A percentile compares a stretch with the other conserved stretches of the same genome.
Conservation (phyloP, 2,329 filamentous ascomycete species). For the Alternaria burnsii region DNA sequence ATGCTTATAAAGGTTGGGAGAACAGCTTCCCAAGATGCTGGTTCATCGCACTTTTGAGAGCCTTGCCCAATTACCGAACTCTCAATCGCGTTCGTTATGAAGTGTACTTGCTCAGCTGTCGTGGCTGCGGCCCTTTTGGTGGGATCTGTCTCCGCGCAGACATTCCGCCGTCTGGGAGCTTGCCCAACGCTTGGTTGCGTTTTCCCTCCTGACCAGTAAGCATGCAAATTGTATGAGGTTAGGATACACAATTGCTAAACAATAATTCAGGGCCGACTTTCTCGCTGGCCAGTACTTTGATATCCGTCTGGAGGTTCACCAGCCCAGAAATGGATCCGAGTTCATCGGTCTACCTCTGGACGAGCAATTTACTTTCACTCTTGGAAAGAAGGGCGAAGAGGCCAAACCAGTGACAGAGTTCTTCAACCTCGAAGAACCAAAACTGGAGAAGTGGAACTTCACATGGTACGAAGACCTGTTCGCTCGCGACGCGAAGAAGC, state of each 20-base stretch:
- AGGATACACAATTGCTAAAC: constrained; percentile 11
- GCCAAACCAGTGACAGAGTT: constrained; percentile 68
- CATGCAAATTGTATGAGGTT: constrained; percentile 10
- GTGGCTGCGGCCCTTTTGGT: constrained; percentile 41
- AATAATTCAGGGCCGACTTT: constrained; percentile 70
- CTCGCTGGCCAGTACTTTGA: constrained; percentile 85
- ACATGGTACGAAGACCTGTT: constrained; percentile 86
- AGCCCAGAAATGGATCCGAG: constrained; percentile 82
- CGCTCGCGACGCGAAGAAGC: constrained; percentile 72
- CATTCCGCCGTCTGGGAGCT: constrained; percentile 64
- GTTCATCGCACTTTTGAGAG: constrained; percentile 32
- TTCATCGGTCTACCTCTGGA: constrained; percentile 76
- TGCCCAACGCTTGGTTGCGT: constrained; percentile 65
- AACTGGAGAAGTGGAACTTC: constrained; percentile 83
- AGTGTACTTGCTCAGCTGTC: constrained; percentile 38
- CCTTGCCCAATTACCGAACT: constrained; percentile 19
- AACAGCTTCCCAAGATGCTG: constrained; percentile 22
- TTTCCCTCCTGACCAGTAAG: constrained; percentile 66
- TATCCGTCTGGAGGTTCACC: constrained; percentile 82
- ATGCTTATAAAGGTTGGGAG: constrained; percentile 42
- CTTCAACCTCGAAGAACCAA: constrained; percentile 74
- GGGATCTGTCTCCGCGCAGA: constrained; percentile 55
- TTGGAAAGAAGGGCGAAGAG: constrained; percentile 68
- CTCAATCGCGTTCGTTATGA: constrained; percentile 40
- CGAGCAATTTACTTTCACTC: constrained; percentile 77